Base-by-base conservation (phyloP, 306 rosid species). In the Morella rubra region DNA sequence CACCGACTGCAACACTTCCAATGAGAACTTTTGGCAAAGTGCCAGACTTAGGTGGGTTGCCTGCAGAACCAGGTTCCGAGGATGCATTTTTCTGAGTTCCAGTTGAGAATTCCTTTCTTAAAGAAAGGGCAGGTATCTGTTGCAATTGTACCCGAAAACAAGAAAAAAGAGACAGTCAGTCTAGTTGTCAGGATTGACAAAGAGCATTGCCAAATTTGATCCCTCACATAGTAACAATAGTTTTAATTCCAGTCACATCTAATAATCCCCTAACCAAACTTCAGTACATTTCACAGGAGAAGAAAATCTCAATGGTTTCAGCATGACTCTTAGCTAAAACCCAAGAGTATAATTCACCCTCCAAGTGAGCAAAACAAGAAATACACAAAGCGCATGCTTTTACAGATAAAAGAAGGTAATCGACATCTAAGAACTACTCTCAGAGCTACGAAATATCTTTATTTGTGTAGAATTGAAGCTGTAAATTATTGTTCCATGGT, bases 1-100 rank as follows among this genome's bases (percentile, higher is more conserved):
- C 91, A 53, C 97, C 89, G 69, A 90, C 42, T 81, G 84, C 90
- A 64, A 83, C 89, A 80, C 90, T 64, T 81, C 97, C 97, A 73
- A 95, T 10, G 22, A 89, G 60, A 81, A 88, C 59, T 81, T 87
- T 91, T 22, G 90, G 61, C 20, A 45, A 79, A 71, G 80, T 81
- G 51, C 79, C 78, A 19, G 91, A 79, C 64, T 84, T 81, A 5
- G 94, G 85, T 16, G 89, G 87, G 72, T 79, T 83, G 56, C 84
- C 84, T 1, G 89, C 22, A 22, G 90, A 81, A 9, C 85, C 88
- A 51, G 92, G 88, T 55, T 67, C 37, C 18, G 87, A 73, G 66
- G 80, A 40, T 6, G 76, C 85, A 69, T 75, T 83, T 69, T 82
- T 83, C 64, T 80, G 79, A 5, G 89, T 80, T 54, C 65, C 77